These are phyloP conservation scores for Chenopodium quinoa DNA, from an alignment of 148 eudicot species.

Conservation along the genomic window DNA sequence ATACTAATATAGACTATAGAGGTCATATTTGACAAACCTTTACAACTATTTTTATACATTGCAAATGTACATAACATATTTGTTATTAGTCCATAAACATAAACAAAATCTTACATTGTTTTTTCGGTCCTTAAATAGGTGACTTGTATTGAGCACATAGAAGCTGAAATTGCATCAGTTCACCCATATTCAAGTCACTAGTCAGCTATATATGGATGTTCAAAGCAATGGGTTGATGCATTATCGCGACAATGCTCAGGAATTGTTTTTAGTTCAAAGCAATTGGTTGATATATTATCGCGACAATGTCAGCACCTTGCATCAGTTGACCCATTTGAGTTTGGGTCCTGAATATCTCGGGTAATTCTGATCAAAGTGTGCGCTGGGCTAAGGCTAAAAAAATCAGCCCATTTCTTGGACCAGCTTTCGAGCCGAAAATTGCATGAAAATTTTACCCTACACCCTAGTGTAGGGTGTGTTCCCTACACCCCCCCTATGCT, in stretches of 20 bases:
- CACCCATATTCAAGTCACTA: conserved; percentile 28
- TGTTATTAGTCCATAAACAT: neutral
- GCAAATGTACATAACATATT: neutral
- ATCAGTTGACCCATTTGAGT: too few relatives aligned
- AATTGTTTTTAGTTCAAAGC: too few relatives aligned
- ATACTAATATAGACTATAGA: too few relatives aligned
- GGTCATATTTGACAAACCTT: too few relatives aligned
- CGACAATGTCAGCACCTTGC: conserved; percentile 30
- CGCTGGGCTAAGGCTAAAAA: too few relatives aligned
- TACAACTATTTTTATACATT: neutral
- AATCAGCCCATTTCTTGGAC: too few relatives aligned
- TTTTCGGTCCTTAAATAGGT: conserved; percentile 30
- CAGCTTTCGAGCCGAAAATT: too few relatives aligned
- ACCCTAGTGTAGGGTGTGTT: too few relatives aligned
- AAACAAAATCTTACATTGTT: neutral
- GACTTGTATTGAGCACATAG: conserved; percentile 57
- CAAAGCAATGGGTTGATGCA: conserved; percentile 38
- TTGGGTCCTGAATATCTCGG: too few relatives aligned
- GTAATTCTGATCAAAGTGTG: too few relatives aligned
- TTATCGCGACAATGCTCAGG: conserved; percentile 31
- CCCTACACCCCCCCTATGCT: too few relatives aligned
- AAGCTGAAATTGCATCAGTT: conserved; percentile 19
- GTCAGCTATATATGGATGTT: conserved; percentile 33
- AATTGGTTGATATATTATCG: conserved; percentile 30
- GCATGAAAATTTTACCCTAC: too few relatives aligned